These are phyloP conservation scores for Micromonas commoda DNA, from an alignment of 139 green algal species.

Conservation along the genomic window DNA sequence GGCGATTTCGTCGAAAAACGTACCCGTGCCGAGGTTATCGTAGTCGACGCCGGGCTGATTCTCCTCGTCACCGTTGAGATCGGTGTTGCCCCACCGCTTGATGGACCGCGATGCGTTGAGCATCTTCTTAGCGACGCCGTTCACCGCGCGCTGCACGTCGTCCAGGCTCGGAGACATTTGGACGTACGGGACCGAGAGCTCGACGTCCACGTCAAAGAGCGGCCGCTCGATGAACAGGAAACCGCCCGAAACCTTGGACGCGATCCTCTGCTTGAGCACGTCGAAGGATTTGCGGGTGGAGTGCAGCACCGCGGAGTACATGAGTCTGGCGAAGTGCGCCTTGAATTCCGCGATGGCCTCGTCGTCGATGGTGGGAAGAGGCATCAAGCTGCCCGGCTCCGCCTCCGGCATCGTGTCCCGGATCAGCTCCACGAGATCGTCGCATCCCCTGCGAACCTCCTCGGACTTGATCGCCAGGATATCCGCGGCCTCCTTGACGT, in stretches of 20 bases:
- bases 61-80: slow-evolving; percentile 47
- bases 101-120: slow-evolving; percentile 69
- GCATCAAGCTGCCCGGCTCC: too few relatives aligned
- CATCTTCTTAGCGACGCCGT: slow-evolving; percentile 55
- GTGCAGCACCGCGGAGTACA: slow-evolving; percentile 74
- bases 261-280: slow-evolving; percentile 71
- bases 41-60: slow-evolving; percentile 54
- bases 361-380: too few relatives aligned
- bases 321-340: slow-evolving; percentile 47
- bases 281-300: slow-evolving; percentile 64
- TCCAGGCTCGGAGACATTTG: slow-evolving; percentile 64
- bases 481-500: slow-evolving; percentile 56
- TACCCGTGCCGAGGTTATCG: slow-evolving; percentile 46
- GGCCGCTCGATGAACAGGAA: slow-evolving; percentile 63
- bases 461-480: slow-evolving; percentile 61
- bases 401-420: background rate
- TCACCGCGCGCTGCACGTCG: slow-evolving; percentile 67
- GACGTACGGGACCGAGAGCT: slow-evolving; percentile 63
- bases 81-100: slow-evolving; percentile 84
- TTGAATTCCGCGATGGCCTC: background rate
- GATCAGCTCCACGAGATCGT: background rate
- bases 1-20: slow-evolving; percentile 72
- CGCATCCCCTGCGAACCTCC: slow-evolving; percentile 67
- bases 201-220: slow-evolving; percentile 62
- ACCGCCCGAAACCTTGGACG: slow-evolving; percentile 43